Base-by-base conservation (phyloP, 225 moss, liverwort and hornwort species). In the Pseudisothecium myosuroides region DNA sequence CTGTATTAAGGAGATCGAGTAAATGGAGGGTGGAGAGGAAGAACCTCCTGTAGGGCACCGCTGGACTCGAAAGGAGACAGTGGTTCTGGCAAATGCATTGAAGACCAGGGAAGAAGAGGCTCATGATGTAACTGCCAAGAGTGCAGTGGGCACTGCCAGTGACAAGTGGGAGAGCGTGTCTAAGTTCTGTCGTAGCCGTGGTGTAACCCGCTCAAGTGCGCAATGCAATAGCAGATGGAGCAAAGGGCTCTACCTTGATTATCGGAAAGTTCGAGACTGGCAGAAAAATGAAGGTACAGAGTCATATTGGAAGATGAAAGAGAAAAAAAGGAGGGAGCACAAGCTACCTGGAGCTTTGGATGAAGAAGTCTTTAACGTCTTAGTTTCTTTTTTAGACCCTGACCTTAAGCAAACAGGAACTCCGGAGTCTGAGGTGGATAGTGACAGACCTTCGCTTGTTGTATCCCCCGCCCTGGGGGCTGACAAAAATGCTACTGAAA, bases 261-360 rank as follows among this genome's bases (percentile, higher is more conserved):
- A 95, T 79, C 92, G 93, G 80, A 95, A 94, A 84, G 93, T 96
- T 50, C 92, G 93, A 88, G 96, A 96, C 76, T 96, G 96, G 95
- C 91, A 95, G 89, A 95, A 92, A 85, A 93, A 92, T 87, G 91
- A 66, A 90, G 90, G 93, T 77, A 90, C 89, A 54, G 95, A 95
- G 84, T 95, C 95, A 7, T 96, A 96, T 65, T 95, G 95, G 96
- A 91, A 90, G 78, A 96, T 96, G 96, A 96, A 96, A 86, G 95
- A 93, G 82, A 95, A 93, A 87, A 93, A 94, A 73, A 91, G 96
- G 82, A 93, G 94, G 90, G 93, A 92, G 78, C 91, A 94, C 88
- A 96, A 94, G 90, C 91, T 96, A 65, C 96, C 96, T 78, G 93
- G 94, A 62, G 93, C 91, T 81, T 92, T 96, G 82, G 95, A 96